Percentiles rank a stretch among this genome's conserved stretches.
These are phyloP conservation scores for Cladorrhinum sp. DNA, from an alignment of 2,329 filamentous ascomycete genomes.

Conservation along the genomic window DNA sequence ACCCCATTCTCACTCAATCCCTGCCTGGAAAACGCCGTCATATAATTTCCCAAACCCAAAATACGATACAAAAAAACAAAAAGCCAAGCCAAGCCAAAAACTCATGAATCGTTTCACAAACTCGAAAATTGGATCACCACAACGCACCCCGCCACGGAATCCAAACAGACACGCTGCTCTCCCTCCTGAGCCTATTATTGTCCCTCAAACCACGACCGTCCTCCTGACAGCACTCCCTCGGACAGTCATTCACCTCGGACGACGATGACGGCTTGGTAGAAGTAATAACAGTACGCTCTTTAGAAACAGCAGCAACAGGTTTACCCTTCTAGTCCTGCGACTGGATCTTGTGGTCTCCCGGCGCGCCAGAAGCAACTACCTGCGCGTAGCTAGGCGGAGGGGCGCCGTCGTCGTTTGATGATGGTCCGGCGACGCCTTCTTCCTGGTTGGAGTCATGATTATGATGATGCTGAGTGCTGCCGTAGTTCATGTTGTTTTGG, in stretches of 20 bases:
- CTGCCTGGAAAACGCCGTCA: too few relatives aligned
- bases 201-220: not conserved
- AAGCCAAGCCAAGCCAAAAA: too few relatives aligned
- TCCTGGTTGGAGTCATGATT: too few relatives aligned
- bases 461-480: conserved; percentile 31
- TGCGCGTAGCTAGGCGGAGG: conserved; percentile 85
- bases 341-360: conserved; percentile 90
- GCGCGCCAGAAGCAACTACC: conserved; percentile 59
- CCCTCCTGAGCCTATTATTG: not conserved
- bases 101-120: not conserved
- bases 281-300: not conserved
- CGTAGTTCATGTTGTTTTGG: conserved; percentile 45
- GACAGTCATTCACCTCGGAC: not conserved
- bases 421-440: conserved; percentile 21
- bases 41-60: too few relatives aligned
- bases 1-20: too few relatives aligned
- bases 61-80: too few relatives aligned
- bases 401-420: conserved; percentile 40
- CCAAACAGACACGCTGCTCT: conserved; percentile 17
- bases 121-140: conserved; percentile 9
- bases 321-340: conserved; percentile 48
- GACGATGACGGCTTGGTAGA: not conserved
- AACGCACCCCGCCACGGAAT: conserved; percentile 19
- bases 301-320: not conserved
- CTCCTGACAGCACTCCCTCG: conserved; percentile 8